Evolutionary conservation across 139 green algal genomes (phyloP).

Genomic region (Auxenochlorella pyrenoidosa): DNA sequence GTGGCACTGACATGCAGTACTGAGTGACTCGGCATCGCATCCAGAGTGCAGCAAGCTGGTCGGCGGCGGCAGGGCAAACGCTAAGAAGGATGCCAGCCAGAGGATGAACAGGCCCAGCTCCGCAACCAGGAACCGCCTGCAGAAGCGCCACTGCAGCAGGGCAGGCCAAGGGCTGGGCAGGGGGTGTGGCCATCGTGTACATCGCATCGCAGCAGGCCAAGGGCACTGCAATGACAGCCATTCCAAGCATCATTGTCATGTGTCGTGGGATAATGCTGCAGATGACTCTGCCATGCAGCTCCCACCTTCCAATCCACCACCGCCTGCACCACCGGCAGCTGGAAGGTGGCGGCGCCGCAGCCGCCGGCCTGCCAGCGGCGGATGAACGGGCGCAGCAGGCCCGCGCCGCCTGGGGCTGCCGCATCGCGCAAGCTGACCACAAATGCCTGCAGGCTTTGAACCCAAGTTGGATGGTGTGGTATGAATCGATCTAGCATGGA

Average conservation of each 20-base stretch:
- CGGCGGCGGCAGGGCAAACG: constrained; percentile 42
- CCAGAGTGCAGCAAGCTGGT: too few species aligned
- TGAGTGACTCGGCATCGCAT: too few species aligned
- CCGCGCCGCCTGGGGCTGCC: constrained; percentile 48
- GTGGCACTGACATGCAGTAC: too few species aligned
- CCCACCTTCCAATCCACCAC: constrained; percentile 25
- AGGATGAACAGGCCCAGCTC: constrained; percentile 56
- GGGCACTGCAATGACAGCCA: too few species aligned
- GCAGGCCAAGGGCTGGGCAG: too few species aligned
- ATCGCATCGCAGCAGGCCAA: too few species aligned
- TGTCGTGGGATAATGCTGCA: neutral
- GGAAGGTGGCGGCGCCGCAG: constrained; percentile 28
- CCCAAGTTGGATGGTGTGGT: too few species aligned
- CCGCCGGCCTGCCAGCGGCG: constrained; percentile 51
- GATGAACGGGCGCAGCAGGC: constrained; percentile 64
- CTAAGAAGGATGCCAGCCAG: constrained; percentile 60
- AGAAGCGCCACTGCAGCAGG: constrained; percentile 7
- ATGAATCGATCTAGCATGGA: too few species aligned
- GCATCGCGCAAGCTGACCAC: constrained; percentile 65
- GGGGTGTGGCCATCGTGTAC: too few species aligned
- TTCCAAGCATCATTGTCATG: too few species aligned
- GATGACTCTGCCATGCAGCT: neutral
- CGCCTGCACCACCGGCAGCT: constrained; percentile 39
- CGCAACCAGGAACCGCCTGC: constrained; percentile 27
- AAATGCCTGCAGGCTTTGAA: constrained; percentile 48